Evolutionary conservation across 495 filamentous ascomycete genomes (phyloP).

Genomic region (Lasiosphaeriaceae sp.): DNA sequence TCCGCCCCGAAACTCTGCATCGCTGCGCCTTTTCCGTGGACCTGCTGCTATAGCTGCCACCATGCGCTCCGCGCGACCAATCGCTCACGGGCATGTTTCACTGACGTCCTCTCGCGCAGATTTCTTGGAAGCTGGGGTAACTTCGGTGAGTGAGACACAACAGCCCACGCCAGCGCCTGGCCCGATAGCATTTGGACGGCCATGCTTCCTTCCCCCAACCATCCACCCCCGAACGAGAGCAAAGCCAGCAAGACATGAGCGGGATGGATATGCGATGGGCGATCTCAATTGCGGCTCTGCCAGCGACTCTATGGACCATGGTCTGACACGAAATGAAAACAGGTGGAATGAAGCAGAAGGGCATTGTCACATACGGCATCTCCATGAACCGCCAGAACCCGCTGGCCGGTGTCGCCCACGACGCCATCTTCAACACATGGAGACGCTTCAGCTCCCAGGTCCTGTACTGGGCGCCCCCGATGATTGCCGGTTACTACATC

Average conservation of each 20-base stretch:
- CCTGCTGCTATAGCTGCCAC: background rate
- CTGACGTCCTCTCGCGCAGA: constrained; percentile 50
- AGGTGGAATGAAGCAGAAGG: constrained; percentile 52
- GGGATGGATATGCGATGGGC: background rate
- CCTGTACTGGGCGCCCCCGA: constrained; percentile 77
- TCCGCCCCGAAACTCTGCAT: background rate
- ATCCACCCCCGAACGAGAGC: background rate
- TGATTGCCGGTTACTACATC: constrained; percentile 66
- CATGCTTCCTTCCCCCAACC: background rate
- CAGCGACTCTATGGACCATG: background rate
- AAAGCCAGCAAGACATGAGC: background rate
- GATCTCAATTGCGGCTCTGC: background rate
- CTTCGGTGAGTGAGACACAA: constrained; percentile 62
- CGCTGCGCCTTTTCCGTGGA: constrained; percentile 9
- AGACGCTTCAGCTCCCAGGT: constrained; percentile 61
- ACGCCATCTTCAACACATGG: constrained; percentile 61
- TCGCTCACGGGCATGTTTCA: background rate
- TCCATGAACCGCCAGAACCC: constrained; percentile 53
- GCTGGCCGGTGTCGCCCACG: constrained; percentile 52
- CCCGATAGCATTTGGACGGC: background rate
- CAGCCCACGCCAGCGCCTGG: background rate
- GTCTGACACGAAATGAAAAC: constrained; percentile 17
- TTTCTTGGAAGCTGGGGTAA: constrained; percentile 83
- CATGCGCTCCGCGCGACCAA: background rate
- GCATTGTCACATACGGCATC: constrained; percentile 51